phyloP scores from a whole-genome alignment of 148 eudicot species.

The Amaranthus palmeri region DNA sequence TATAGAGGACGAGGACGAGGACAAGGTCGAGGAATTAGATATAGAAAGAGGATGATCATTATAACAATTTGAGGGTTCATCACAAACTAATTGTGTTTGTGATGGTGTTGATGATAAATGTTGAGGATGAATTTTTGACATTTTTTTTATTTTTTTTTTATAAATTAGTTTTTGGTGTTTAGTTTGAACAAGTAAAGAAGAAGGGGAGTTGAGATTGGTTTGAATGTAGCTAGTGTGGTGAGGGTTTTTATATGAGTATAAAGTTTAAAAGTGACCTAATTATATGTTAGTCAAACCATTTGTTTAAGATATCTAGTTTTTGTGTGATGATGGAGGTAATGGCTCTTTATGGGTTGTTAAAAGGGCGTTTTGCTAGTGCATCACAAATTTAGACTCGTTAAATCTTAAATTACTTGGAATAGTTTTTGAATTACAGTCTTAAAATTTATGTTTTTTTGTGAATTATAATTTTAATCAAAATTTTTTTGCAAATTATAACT shows the following conservation, averaged over 20 bases:
- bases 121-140: conserved; percentile 48
- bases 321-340: conserved; percentile 25
- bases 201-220: not conserved
- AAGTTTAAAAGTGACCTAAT: conserved; percentile 11
- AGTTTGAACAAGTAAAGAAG: conserved; percentile 15
- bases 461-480: too few relatives aligned
- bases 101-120: conserved; percentile 1
- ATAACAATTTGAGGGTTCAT: not conserved
- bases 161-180: not conserved
- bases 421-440: too few relatives aligned
- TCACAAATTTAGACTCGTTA: not conserved
- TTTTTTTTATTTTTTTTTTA: too few relatives aligned
- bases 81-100: not conserved
- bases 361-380: conserved; percentile 8
- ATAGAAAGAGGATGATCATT: conserved; percentile 6
- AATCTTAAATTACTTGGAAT: too few relatives aligned
- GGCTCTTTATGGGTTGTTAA: conserved; percentile 9
- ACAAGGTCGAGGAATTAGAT: too few relatives aligned
- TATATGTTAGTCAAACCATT: conserved; percentile 18
- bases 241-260: conserved; percentile 20
- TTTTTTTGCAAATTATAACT: too few relatives aligned
- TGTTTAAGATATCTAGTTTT: conserved; percentile 32
- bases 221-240: conserved; percentile 2
- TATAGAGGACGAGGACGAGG: not conserved
- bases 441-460: too few relatives aligned